Conservation (phyloP, 1,284 basidiomycete species). For the Cryptococcus sp. region DNA sequence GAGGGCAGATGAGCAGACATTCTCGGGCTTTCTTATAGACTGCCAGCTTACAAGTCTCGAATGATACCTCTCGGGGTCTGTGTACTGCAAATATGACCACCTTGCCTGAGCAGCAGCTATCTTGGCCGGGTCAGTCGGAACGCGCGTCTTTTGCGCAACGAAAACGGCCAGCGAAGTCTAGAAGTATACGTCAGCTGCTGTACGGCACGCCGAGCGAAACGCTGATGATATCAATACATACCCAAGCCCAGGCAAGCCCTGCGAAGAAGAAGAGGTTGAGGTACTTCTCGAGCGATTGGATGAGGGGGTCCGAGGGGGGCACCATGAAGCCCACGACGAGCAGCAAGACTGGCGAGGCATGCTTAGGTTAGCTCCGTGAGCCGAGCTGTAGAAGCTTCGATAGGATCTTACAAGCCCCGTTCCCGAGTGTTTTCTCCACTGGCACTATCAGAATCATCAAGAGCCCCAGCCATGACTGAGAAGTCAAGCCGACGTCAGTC, state of each 20-base stretch:
- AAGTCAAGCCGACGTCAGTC: neutral
- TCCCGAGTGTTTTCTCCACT: conserved; percentile 33
- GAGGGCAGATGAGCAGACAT: conserved; percentile 1
- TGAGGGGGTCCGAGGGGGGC: conserved; percentile 38
- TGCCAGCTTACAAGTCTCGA: conserved; percentile 14
- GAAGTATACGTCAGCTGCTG: neutral
- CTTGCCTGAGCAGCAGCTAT: conserved; percentile 29
- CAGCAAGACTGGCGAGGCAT: conserved; percentile 34
- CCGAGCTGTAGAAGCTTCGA: neutral
- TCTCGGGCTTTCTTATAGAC: too few species aligned
- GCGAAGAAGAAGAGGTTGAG: conserved; percentile 45
- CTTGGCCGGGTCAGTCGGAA: conserved; percentile 20
- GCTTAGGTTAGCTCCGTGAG: neutral
- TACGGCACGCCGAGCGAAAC: neutral
- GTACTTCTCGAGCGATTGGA: conserved; percentile 43
- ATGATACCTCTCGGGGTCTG: conserved; percentile 17
- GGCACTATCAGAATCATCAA: conserved; percentile 40
- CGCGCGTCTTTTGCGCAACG: conserved; percentile 28
- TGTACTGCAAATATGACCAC: conserved; percentile 19
- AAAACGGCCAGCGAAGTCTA: conserved; percentile 35
- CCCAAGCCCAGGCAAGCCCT: conserved; percentile 45
- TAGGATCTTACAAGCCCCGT: conserved; percentile 41
- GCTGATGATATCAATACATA: conserved; percentile 8
- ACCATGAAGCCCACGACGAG: conserved; percentile 44
- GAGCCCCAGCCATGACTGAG: conserved; percentile 45